Base-by-base conservation (phyloP, 2,329 filamentous ascomycete genomes). In the Botrytis paeoniae region DNA sequence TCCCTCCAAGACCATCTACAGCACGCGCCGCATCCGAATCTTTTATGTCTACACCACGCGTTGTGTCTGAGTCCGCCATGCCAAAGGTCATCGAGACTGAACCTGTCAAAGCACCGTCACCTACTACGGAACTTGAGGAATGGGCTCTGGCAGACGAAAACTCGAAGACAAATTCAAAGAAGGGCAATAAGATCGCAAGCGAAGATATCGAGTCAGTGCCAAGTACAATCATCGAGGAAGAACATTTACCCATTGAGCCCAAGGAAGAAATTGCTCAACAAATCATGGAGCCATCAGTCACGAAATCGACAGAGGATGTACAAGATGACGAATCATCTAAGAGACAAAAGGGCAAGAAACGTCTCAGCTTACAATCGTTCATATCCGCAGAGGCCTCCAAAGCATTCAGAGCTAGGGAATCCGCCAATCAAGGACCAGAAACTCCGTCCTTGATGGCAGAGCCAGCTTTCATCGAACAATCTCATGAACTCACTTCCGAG, bases 91-190 rank as follows among this genome's bases (percentile, higher is more conserved):
- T 64, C 14, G 68, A 71, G 45, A 32, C 29, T 9, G 73, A 73
- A 51, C 43, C 59, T 35, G 20, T 29, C 22, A 41, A 14, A 29
- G 39, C 64, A 45, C 35, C 48, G 20, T 32, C 63, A 8, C 51
- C 54, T n/a, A 41, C 54, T 32, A 18, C 59, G 20, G 41, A 69
- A 41, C 51, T 71, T 48, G 72, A 69, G 45, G 57, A 71, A 32
- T 64, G 43, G 60, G 29, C 71, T 54, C 51, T 73, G 32, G 59
- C 72, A 48, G 81, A 80, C 77, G 83, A 81, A 74, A 84, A 82
- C 75, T 79, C 80, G 18, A 82, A 82, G 73, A 82, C 82, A 74
- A 78, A 79, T 8, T 84, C 84, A 77, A 85, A 84, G 73, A 75
- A 75, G n/a, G 25, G 43, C 54, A 39, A 70, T 25, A 43, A 60